Base-by-base conservation (phyloP, 768 basidiomycete genomes). In the Tylopilus balloui region DNA sequence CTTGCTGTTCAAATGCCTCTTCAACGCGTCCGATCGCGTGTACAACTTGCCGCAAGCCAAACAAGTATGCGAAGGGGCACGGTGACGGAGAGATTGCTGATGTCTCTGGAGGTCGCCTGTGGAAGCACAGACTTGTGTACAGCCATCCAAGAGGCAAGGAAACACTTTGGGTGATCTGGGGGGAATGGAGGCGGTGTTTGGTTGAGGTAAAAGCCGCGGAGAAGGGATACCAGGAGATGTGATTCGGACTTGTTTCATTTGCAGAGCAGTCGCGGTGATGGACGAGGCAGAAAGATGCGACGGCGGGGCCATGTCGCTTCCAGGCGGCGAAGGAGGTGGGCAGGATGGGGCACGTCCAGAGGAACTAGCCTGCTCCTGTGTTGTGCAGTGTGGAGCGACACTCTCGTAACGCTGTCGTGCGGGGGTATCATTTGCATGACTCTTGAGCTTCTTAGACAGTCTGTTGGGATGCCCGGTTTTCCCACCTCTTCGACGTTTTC, bases 1-100 rank as follows among this genome's bases (percentile, higher is more conserved):
- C 54, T 63, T 65, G 51, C 51, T 54, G 42, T 58, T 65, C 14
- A 67, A 59, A 45, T 67, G 66, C 54, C 66, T 56, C 61, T 69
- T 68, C 50, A 69, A 51, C 7, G 61, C 67, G 54, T 68, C 67
- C 10, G 48, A 14, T 28, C 66, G 61, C 35, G 67, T 66, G 49
- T 66, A 67, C 5, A 54, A 51, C 52, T 63, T 61, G 36, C 51
- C 42, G 19, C 66, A 67, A 10, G 56, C 59, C 42, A 57, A 29
- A 36, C 66, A 69, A 21, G 4, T 7, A 42, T 55, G 50, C 5
- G 59, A 54, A 6, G 67, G 65, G 2, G 36, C 3, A 47, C 50
- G 43, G 36, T 67, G 66, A 10, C 61, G 59, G 31, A 69, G 65
- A 1, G 65, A 69, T 25, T 58, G 58, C 19, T 57, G 61, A 37